Evolutionary conservation across 1,139 yeast species (phyloP), one percentile per base, ranked within the genome.

Genomic region (Taphrina betulina): DNA sequence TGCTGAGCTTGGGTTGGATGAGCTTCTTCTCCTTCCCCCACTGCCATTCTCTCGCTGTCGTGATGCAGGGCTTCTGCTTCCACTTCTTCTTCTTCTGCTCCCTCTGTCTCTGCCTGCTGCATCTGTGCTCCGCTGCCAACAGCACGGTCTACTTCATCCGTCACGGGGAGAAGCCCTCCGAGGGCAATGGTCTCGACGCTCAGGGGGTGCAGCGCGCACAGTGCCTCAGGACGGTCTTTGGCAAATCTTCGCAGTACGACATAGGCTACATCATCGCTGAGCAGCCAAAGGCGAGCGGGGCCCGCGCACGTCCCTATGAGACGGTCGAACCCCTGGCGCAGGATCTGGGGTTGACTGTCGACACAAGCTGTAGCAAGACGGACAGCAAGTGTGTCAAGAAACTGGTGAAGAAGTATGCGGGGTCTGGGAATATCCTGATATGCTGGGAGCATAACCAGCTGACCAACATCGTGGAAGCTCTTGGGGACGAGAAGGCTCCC

Each of bases 401-500:
- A n/a, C 29, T 43, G 10, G 29, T 43, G 20, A 20, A 43, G 10
- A 29, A n/a, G 19, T 43, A 31, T 17, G 2, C 26, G 1, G 37
- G 38, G 2, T 3, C 17, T 5, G 53, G 53, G 37, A 31, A 48
- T 37, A 29, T 48, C 17, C 19, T 48, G 36, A 20, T 48, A 10
- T 48, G 53, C 20, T 48, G 53, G 53, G 53, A 48, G 23, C 53
- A 48, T 37, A 36, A 48, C 20, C 22, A 5, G 17, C 23, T 48
- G 20, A 17, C 53, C 29, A 31, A 48, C n/a, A 26, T 48, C 17
- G 22, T 28, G 20, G 7, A 48, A 14, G 33, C n/a, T n/a, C 34
- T 48, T 3, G 53, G 53, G n/a, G 23, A 36, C 24, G 31, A 28
- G 7, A 7, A 12, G 10, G n/a, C 16, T 3, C 33, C 41, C n/a